Evolutionary conservation across 345 rosid species (phyloP), one percentile per base, ranked within the genome.

Genomic region (Populus simonii): DNA sequence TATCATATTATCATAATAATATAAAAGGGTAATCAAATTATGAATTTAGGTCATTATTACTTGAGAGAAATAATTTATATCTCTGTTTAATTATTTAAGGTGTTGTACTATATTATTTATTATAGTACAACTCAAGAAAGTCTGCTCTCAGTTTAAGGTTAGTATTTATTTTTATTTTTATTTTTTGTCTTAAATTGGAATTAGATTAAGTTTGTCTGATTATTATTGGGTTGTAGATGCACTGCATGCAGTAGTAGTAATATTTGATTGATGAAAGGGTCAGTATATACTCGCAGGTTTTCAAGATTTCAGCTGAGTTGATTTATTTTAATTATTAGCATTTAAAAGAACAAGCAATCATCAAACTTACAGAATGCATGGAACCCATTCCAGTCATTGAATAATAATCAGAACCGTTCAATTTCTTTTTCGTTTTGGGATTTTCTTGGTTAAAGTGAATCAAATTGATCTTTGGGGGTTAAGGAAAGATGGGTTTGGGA

Each of bases 381-480:
- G 83, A 81, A 25, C 45, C 83, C 41, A 9, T 18, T 31, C 6
- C 23, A 78, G 81, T 74, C 12, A 83, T 83, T 36, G 81, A 29
- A 29, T 29, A 70, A 71, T 73, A 70, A 85, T 85, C 85, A 49
- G 80, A 45, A 76, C 84, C 84, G 80, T 85, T 74, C 57, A 78
- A 82, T 70, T 81, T 61, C 5, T 65, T 27, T 13, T 4, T 27
- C 2, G 11, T 38, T 76, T 51, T 76, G 49, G n/a, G 31, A 29
- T 29, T 29, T 29, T 29, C 23, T 55, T 67, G 39, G 62, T 62
- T 72, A 18, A 18, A 29, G 61, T 27, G 22, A 23, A 29, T 9
- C 23, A 23, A 74, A 59, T 11, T 65, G 55, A 25, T 63, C 67
- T 35, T 68, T 5, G n/a, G n/a, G 35, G 35, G 41, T 67, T 36